These are phyloP conservation scores for Candida ponderosae DNA, from an alignment of 805 yeast species.

Conservation along the genomic window DNA sequence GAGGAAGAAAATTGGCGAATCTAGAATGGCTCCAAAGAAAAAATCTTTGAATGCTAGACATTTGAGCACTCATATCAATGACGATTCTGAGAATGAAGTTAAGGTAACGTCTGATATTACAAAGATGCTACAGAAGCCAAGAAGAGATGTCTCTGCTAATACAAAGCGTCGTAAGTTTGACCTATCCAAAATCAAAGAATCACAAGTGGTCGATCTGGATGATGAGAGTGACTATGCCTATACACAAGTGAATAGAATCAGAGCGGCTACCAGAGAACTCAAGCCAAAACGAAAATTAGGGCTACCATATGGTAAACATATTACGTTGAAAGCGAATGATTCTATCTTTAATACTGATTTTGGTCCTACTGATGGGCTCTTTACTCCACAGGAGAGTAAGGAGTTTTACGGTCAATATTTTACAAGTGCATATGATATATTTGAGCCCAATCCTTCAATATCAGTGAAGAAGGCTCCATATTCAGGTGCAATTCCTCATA, in stretches of 20 bases:
- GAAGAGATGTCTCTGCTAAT: slow-evolving; percentile 2
- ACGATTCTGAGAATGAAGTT: not conserved
- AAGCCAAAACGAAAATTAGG: not conserved
- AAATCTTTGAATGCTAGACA: too few species aligned
- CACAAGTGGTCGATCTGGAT: slow-evolving; percentile 13
- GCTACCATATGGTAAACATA: not conserved
- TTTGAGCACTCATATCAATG: not conserved
- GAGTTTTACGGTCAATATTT: slow-evolving; percentile 12
- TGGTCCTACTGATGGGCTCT: slow-evolving; percentile 11
- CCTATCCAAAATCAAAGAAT: slow-evolving; percentile 4
- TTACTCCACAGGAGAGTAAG: slow-evolving; percentile 8
- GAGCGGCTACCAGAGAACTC: not conserved
- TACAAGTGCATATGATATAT: not conserved
- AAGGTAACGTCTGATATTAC: not conserved
- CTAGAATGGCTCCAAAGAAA: too few species aligned
- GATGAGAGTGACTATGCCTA: not conserved
- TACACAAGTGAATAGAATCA: not conserved
- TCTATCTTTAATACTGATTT: slow-evolving; percentile 3
- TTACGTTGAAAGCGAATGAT: slow-evolving; percentile 4
- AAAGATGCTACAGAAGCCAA: not conserved
- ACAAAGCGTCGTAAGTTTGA: slow-evolving; percentile 3
- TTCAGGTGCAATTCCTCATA: not conserved
- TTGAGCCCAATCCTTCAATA: not conserved
- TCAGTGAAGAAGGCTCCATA: not conserved
- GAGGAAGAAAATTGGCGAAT: too few species aligned